These are phyloP conservation scores for Myxozyma mucilagina DNA, from an alignment of 805 yeast genomes.

Conservation along the genomic window DNA sequence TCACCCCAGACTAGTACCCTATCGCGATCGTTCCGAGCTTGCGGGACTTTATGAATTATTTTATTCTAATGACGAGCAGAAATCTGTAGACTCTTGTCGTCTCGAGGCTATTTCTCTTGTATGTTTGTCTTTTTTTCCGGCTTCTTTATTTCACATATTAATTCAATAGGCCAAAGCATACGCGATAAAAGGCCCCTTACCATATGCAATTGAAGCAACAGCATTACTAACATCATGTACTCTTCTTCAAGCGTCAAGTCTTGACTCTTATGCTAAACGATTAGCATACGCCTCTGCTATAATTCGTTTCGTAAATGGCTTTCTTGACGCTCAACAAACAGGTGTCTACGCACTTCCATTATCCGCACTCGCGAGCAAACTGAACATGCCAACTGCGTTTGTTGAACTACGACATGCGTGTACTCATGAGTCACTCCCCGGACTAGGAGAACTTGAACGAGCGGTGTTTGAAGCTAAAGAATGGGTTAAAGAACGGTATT, in stretches of 20 bases:
- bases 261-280: constrained; percentile 46
- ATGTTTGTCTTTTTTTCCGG: not conserved
- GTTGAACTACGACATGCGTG: constrained; percentile 90
- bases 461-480: constrained; percentile 60
- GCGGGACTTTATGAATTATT: constrained; percentile 14
- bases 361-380: constrained; percentile 65
- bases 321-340: constrained; percentile 83
- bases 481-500: constrained; percentile 76
- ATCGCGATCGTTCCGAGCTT: constrained; percentile 18
- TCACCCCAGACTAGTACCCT: constrained; percentile 24
- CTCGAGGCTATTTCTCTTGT: constrained; percentile 18
- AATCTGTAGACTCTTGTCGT: not conserved
- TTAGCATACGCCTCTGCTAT: constrained; percentile 48
- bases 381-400: constrained; percentile 73
- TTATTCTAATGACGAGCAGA: not conserved
- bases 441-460: constrained; percentile 64
- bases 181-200: constrained; percentile 61
- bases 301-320: constrained; percentile 74
- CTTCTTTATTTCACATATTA: not conserved
- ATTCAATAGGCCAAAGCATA: constrained; percentile 45
- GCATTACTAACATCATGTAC: constrained; percentile 55
- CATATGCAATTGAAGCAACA: constrained; percentile 73
- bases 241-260: constrained; percentile 36
- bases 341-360: constrained; percentile 76
- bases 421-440: constrained; percentile 84